These are phyloP conservation scores for Eragrostis tef DNA, from an alignment of 202 grass and related monocot species.

Conservation along the genomic window DNA sequence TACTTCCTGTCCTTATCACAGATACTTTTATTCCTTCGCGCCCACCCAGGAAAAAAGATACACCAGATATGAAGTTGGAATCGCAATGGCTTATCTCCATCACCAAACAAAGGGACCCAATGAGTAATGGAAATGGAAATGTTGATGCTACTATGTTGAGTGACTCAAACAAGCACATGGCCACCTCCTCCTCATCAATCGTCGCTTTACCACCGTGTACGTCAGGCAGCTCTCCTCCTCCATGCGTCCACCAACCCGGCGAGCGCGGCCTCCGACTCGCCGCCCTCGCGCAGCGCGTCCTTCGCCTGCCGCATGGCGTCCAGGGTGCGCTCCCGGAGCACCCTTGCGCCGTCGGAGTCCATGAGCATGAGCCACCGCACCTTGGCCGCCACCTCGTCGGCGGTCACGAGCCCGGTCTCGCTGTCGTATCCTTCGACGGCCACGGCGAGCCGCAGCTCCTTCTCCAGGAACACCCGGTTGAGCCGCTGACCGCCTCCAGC, in stretches of 20 bases:
- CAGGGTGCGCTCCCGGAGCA: constrained; percentile 49
- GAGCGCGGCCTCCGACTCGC: constrained; percentile 54
- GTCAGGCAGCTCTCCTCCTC: constrained; percentile 7
- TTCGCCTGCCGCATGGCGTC: constrained; percentile 42
- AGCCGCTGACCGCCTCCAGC: constrained; percentile 66
- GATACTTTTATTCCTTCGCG: too few relatives aligned
- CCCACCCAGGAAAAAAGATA: too few relatives aligned
- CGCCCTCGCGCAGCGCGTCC: constrained; percentile 52
- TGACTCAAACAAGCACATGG: too few relatives aligned
- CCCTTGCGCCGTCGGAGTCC: constrained; percentile 53
- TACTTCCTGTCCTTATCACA: too few relatives aligned
- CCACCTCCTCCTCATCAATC: too few relatives aligned
- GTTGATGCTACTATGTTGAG: too few relatives aligned
- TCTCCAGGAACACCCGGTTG: constrained; percentile 70
- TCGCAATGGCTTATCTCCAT: too few relatives aligned
- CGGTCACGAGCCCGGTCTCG: constrained; percentile 28
- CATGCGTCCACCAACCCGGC: constrained; percentile 32
- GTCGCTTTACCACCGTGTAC: too few relatives aligned
- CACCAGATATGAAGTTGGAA: too few relatives aligned
- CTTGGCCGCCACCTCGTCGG: constrained; percentile 56
- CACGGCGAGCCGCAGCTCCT: constrained; percentile 67
- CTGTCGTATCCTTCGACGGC: constrained; percentile 61
- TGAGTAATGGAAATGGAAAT: too few relatives aligned
- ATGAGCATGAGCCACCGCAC: constrained; percentile 73
- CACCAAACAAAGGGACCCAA: too few relatives aligned